Conservation (phyloP, 768 basidiomycete genomes). For the Boletus subcaerulescens region DNA sequence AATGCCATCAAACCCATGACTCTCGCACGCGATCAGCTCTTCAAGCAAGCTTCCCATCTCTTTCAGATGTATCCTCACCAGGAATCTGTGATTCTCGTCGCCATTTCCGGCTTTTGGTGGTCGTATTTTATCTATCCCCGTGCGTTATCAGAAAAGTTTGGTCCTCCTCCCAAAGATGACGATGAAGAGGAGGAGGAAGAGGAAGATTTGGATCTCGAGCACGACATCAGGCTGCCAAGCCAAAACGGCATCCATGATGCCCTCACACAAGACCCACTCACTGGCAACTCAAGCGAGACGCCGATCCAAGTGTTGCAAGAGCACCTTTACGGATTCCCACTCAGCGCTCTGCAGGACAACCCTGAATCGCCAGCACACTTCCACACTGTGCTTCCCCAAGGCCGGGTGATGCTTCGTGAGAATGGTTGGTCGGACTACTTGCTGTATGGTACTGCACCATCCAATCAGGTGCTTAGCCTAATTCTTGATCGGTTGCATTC, state of each 20-base stretch:
- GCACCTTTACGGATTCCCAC: not conserved
- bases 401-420: not conserved
- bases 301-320: not conserved
- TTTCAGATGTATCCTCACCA: not conserved
- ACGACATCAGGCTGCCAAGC: not conserved
- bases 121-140: not conserved
- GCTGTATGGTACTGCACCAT: not conserved
- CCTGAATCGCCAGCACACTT: not conserved
- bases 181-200: not conserved
- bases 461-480: not conserved
- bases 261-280: not conserved
- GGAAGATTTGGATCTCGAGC: not conserved
- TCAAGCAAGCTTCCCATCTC: not conserved
- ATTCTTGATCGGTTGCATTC: not conserved
- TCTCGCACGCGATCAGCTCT: not conserved
- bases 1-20: not conserved
- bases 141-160: not conserved
- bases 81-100: not conserved
- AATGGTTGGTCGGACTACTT: not conserved
- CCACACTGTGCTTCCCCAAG: not conserved
- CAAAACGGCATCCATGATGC: not conserved
- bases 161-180: not conserved
- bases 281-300: not conserved
- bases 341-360: not conserved
- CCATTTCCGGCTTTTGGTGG: not conserved